These are phyloP conservation scores for Neurospora crassa DNA, from an alignment of 2,329 filamentous ascomycete genomes.

Conservation along the genomic window DNA sequence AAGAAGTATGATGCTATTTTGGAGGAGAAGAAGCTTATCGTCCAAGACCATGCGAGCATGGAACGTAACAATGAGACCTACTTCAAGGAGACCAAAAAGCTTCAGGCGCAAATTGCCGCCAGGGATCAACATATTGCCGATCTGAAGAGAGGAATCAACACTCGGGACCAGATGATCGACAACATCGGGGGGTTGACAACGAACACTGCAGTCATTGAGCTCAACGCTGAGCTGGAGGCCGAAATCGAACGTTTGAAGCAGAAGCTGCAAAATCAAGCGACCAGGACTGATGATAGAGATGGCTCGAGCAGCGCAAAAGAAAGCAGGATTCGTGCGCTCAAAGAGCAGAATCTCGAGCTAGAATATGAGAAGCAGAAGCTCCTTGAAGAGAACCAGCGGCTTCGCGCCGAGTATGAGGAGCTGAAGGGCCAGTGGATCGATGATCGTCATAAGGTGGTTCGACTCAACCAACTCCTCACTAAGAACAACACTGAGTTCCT, in stretches of 20 bases:
- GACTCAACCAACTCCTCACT: constrained; percentile 15
- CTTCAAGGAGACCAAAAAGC: constrained; percentile 42
- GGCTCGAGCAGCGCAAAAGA: constrained; percentile 16
- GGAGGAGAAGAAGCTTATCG: constrained; percentile 35
- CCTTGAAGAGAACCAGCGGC: constrained; percentile 34
- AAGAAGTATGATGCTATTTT: constrained; percentile 23
- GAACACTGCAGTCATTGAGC: constrained; percentile 16
- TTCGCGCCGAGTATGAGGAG: constrained; percentile 38
- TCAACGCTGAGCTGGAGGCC: constrained; percentile 19
- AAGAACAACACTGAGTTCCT: constrained; percentile 13
- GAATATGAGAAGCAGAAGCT: constrained; percentile 16
- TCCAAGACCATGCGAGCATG: constrained; percentile 41
- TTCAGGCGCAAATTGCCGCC: constrained; percentile 21
- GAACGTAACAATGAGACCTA: constrained; percentile 47
- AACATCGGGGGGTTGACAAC: constrained; percentile 18
- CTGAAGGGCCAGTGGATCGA: constrained; percentile 36
- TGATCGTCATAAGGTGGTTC: constrained; percentile 15
- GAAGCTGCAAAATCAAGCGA: constrained; percentile 12
- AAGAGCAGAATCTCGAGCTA: constrained; percentile 18
- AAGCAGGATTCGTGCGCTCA: constrained; percentile 15
- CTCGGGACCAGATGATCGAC: constrained; percentile 19
- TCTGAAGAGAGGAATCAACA: constrained; percentile 20
- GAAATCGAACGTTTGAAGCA: constrained; percentile 17
- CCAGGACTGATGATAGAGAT: constrained; percentile 9
- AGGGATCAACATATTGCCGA: constrained; percentile 20